phyloP scores from a whole-genome alignment of 2,329 filamentous ascomycete species.

The Sphaerulina musiva region DNA sequence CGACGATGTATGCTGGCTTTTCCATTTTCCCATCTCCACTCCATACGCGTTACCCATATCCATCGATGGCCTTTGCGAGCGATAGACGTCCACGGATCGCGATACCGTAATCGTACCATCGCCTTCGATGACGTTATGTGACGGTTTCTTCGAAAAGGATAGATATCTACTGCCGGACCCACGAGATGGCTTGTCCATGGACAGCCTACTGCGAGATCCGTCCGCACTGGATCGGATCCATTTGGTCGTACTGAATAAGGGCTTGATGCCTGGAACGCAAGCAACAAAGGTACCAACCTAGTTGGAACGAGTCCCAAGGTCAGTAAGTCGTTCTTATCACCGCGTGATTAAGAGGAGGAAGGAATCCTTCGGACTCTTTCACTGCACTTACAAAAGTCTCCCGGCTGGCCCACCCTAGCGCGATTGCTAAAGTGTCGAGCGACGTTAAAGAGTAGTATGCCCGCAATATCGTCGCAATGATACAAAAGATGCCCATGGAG shows the following conservation, averaged over 20 bases:
- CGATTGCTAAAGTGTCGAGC: slow-evolving; percentile 34
- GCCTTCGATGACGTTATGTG: slow-evolving; percentile 1
- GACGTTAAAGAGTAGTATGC: slow-evolving; percentile 44
- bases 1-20: slow-evolving; percentile 1
- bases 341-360: too few species aligned
- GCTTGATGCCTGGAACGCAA: slow-evolving; percentile 51
- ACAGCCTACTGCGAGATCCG: slow-evolving; percentile 11
- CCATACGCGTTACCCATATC: slow-evolving; percentile 1
- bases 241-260: slow-evolving; percentile 39
- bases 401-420: slow-evolving; percentile 48
- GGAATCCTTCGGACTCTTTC: too few species aligned
- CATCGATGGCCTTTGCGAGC: neutral
- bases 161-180: neutral
- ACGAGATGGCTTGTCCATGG: slow-evolving; percentile 7
- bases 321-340: too few species aligned
- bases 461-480: slow-evolving; percentile 42
- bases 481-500: slow-evolving; percentile 47
- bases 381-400: slow-evolving; percentile 42
- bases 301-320: too few species aligned
- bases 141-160: slow-evolving; percentile 6
- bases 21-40: slow-evolving; percentile 13
- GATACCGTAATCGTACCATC: slow-evolving; percentile 12
- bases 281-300: slow-evolving; percentile 44
- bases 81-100: slow-evolving; percentile 13
- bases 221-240: slow-evolving; percentile 9